These are phyloP conservation scores for Crithidia bombi DNA, from an alignment of 208 protist species.

Conservation along the genomic window DNA sequence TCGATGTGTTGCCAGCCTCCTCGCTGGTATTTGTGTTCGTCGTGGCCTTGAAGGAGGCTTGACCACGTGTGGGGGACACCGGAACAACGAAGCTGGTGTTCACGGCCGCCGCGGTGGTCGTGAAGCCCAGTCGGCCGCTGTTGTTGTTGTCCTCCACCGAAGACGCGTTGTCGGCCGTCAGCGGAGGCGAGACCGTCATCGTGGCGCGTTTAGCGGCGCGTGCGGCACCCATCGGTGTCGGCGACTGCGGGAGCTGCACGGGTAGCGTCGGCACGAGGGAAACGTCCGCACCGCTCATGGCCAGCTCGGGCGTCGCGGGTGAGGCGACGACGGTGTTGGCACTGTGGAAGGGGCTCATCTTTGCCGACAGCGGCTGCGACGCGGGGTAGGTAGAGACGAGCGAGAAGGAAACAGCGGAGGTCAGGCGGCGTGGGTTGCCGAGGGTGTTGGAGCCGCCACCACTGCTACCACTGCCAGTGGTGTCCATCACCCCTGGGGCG, in stretches of 20 bases:
- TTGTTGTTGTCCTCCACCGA: neutral
- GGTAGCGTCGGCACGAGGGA: constrained; percentile 2
- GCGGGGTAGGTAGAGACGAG: neutral
- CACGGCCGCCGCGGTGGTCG: neutral
- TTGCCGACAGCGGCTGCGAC: neutral
- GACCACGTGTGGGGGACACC: neutral
- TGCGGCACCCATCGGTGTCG: neutral
- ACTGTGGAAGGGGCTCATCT: neutral
- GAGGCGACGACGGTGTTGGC: neutral
- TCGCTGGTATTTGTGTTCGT: neutral
- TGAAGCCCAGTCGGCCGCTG: neutral
- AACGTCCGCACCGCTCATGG: neutral
- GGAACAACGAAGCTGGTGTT: neutral
- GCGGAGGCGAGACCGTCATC: neutral
- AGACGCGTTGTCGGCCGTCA: neutral
- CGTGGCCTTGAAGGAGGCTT: neutral
- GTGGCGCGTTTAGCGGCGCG: neutral
- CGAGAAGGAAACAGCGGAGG: constrained; percentile 21
- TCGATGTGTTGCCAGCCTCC: neutral
- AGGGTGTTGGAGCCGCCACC: neutral
- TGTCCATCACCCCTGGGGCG: neutral
- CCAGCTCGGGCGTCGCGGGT: neutral
- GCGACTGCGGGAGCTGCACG: constrained; percentile 1
- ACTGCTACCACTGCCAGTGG: neutral
- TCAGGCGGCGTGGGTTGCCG: constrained; percentile 11